Conservation (phyloP, 2,329 filamentous ascomycete species). For the Metarhizium humberi region DNA sequence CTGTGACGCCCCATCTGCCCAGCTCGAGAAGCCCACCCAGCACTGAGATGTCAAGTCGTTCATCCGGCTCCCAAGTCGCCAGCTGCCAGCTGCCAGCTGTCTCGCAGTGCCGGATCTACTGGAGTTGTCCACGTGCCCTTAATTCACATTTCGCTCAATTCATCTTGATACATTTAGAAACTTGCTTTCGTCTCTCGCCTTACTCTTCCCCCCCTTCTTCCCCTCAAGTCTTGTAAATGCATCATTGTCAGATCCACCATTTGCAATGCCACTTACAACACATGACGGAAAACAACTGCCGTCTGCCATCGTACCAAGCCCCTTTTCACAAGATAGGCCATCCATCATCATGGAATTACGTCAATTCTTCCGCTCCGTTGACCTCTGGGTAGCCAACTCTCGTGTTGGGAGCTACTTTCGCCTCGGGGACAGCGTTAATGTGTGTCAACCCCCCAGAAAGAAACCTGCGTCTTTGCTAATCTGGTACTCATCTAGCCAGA, state of each 20-base stretch:
- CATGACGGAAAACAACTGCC: neutral
- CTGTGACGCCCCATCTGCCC: neutral
- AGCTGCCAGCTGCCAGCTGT: neutral
- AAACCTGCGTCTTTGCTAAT: slow-evolving; percentile 3
- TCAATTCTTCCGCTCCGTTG: slow-evolving; percentile 40
- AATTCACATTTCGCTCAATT: neutral
- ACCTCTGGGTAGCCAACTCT: slow-evolving; percentile 4
- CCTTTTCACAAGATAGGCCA: slow-evolving; percentile 2
- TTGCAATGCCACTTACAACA: neutral
- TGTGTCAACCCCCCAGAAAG: slow-evolving; percentile 1
- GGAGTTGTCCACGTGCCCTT: neutral
- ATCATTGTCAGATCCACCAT: neutral
- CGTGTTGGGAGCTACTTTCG: slow-evolving; percentile 5
- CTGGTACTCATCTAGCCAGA: slow-evolving; percentile 39
- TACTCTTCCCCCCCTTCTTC: neutral
- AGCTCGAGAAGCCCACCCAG: no score
- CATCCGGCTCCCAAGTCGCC: neutral
- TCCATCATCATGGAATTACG: slow-evolving; percentile 30
- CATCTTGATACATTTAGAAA: neutral
- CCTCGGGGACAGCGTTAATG: slow-evolving; percentile 4
- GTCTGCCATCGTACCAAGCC: slow-evolving; percentile 1
- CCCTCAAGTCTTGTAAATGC: neutral
- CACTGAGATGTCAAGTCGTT: neutral
- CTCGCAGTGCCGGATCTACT: neutral
- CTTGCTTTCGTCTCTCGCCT: neutral